Evolutionary conservation across 1,139 yeast genomes (phyloP).

Genomic region (Protomyces gravidus): DNA sequence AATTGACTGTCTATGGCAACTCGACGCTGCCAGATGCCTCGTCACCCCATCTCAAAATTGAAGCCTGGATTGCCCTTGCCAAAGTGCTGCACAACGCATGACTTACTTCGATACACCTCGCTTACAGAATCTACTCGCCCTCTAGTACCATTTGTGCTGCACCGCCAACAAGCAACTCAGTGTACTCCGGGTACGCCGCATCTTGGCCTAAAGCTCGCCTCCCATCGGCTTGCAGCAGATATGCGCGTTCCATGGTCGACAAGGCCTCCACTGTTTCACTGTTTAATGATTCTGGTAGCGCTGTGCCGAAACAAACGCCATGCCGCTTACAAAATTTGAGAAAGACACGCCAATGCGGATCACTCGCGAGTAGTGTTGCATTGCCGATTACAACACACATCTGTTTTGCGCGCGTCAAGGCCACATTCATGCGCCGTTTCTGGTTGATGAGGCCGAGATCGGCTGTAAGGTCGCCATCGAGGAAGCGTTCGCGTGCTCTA

Average conservation of each 20-base stretch:
- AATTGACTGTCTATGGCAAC: conserved; percentile 5
- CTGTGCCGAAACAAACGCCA: not conserved
- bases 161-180: not conserved
- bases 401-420: conserved; percentile 81
- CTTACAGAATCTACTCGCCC: not conserved
- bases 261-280: not conserved
- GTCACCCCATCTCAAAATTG: not conserved
- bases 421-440: conserved; percentile 58
- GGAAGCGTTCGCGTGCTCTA: conserved; percentile 32
- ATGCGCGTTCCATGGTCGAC: not conserved
- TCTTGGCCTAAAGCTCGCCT: not conserved
- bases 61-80: conserved; percentile 17
- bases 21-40: not conserved
- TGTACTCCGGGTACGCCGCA: not conserved
- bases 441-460: conserved; percentile 33
- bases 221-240: not conserved
- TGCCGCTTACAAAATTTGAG: conserved; percentile 9
- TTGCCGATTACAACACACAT: conserved; percentile 74
- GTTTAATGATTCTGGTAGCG: not conserved
- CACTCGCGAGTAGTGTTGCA: conserved; percentile 7
- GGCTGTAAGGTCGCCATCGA: conserved; percentile 28
- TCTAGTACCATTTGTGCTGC: not conserved
- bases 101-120: not conserved
- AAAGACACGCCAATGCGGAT: conserved; percentile 11
- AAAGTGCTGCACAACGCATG: conserved; percentile 1